phyloP scores from a whole-genome alignment of 2,329 filamentous ascomycete species.

The Nemania serpens region DNA sequence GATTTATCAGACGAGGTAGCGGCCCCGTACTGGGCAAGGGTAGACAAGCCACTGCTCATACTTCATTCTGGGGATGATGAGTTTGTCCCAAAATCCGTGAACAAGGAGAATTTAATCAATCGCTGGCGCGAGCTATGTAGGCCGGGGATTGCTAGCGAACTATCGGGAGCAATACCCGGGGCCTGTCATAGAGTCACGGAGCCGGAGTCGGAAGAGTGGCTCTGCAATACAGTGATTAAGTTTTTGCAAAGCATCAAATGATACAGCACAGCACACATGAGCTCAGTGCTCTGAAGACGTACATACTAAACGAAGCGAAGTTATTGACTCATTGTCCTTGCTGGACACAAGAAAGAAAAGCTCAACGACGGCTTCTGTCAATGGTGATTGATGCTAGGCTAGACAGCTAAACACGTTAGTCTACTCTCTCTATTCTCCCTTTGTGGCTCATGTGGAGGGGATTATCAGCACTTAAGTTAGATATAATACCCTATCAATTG shows the following conservation, averaged over 20 bases:
- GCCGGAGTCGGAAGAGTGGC: slow-evolving; percentile 53
- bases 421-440: background rate
- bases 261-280: background rate
- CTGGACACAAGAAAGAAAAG: background rate
- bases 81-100: slow-evolving; percentile 61
- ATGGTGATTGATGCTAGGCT: too few relatives aligned
- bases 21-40: slow-evolving; percentile 65
- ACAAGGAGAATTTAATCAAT: slow-evolving; percentile 61
- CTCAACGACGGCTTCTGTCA: too few relatives aligned
- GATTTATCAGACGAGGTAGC: slow-evolving; percentile 66
- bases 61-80: slow-evolving; percentile 70
- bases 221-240: slow-evolving; percentile 51
- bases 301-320: too few relatives aligned
- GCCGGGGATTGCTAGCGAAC: slow-evolving; percentile 50
- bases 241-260: slow-evolving; percentile 47
- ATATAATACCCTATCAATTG: too few relatives aligned
- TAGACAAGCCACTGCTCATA: slow-evolving; percentile 65
- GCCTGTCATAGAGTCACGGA: slow-evolving; percentile 57
- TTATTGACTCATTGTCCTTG: background rate
- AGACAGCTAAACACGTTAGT: background rate
- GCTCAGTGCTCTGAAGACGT: background rate
- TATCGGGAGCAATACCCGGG: slow-evolving; percentile 59
- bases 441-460: too few relatives aligned
- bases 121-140: slow-evolving; percentile 58
- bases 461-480: too few relatives aligned